Conservation (phyloP, 306 rosid genomes). For the Psophocarpus tetragonolobus region DNA sequence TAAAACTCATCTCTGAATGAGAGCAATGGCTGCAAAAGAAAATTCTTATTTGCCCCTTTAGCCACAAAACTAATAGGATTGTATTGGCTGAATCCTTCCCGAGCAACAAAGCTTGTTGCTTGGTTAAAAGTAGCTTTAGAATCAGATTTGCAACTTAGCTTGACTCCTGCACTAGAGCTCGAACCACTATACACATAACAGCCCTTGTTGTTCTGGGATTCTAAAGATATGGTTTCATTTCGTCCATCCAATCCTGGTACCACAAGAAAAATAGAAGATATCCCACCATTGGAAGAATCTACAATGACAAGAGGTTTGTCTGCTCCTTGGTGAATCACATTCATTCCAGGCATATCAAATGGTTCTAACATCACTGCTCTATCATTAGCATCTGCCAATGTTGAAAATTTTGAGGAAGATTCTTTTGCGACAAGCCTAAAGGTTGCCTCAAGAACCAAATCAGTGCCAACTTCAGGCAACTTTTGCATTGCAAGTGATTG, state of each 20-base stretch:
- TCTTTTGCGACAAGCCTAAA: constrained; percentile 61
- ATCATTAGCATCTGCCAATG: constrained; percentile 28
- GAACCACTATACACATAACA: constrained; percentile 57
- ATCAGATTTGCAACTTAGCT: constrained; percentile 55
- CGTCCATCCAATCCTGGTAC: constrained; percentile 71
- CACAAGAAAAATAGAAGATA: constrained; percentile 46
- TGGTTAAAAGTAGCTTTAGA: constrained; percentile 38
- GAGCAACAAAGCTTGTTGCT: constrained; percentile 65
- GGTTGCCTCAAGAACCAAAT: constrained; percentile 50
- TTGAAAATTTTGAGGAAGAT: constrained; percentile 30
- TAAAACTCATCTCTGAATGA: constrained; percentile 68
- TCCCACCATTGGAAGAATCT: constrained; percentile 34
- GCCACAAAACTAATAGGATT: constrained; percentile 80
- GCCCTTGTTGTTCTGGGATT: constrained; percentile 52
- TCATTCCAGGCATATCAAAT: constrained; percentile 70
- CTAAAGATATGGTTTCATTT: constrained; percentile 57
- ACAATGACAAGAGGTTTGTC: constrained; percentile 42
- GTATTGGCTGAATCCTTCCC: constrained; percentile 57
- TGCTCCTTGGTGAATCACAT: constrained; percentile 54
- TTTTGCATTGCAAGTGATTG: constrained; percentile 54
- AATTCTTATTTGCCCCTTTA: constrained; percentile 57
- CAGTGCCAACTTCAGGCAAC: constrained; percentile 58
- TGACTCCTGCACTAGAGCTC: constrained; percentile 41
- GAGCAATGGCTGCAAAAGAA: constrained; percentile 71
- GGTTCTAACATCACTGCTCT: constrained; percentile 68